phyloP scores from a whole-genome alignment of 2,329 filamentous ascomycete species.

The Cladosporium sp. region DNA sequence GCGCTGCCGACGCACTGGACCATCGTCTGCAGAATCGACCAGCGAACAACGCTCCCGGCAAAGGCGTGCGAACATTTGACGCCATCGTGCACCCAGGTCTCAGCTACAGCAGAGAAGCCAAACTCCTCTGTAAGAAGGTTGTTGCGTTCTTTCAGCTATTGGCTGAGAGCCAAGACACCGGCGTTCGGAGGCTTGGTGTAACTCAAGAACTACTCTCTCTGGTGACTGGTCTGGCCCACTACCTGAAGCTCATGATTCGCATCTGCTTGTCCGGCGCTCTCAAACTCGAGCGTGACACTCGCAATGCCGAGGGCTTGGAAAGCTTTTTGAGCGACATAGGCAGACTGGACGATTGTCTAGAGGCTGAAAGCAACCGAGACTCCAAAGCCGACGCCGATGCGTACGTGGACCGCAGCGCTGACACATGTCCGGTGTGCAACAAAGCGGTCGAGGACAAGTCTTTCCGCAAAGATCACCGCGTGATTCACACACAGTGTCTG shows the following conservation, averaged over 20 bases:
- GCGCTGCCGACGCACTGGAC: constrained; percentile 80
- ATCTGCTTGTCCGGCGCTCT: constrained; percentile 93
- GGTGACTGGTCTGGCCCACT: constrained; percentile 92
- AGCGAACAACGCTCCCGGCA: constrained; percentile 18
- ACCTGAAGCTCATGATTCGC: constrained; percentile 91
- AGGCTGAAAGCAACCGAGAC: constrained; percentile 55
- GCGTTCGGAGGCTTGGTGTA: constrained; percentile 84
- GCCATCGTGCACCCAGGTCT: constrained; percentile 54
- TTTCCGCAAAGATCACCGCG: constrained; percentile 63
- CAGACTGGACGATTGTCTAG: constrained; percentile 71
- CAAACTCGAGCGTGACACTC: constrained; percentile 79
- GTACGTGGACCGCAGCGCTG: constrained; percentile 46
- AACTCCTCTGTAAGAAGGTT: constrained; percentile 98
- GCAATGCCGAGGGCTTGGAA: constrained; percentile 67
- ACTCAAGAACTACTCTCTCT: constrained; percentile 97
- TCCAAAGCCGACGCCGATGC: constrained; percentile 35
- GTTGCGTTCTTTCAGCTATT: constrained; percentile 94
- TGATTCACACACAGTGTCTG: constrained; percentile 81
- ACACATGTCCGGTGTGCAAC: constrained; percentile 75
- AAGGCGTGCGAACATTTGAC: constrained; percentile 28
- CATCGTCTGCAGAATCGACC: constrained; percentile 51
- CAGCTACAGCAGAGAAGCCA: constrained; percentile 91
- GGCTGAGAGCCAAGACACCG: constrained; percentile 88
- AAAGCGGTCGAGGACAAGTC: constrained; percentile 95
- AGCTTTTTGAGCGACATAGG: constrained; percentile 77